phyloP scores from a whole-genome alignment of 2,329 filamentous ascomycete species.

The Dactylellina drechsleri region DNA sequence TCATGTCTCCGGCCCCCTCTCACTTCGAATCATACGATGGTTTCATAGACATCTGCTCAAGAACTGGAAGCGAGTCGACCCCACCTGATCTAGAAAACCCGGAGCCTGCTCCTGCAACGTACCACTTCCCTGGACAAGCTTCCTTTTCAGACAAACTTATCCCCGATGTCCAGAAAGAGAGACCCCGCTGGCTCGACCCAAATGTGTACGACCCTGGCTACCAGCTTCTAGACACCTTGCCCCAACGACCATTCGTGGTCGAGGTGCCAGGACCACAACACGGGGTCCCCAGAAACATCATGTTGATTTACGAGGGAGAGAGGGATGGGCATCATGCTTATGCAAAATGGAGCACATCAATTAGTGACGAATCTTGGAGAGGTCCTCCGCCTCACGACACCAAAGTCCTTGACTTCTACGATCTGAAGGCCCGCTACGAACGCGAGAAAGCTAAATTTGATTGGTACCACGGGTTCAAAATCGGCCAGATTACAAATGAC shows the following conservation, averaged over 20 bases:
- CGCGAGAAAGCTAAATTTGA: neutral
- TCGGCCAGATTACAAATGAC: neutral
- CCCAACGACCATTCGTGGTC: conserved; percentile 5
- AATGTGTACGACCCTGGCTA: neutral
- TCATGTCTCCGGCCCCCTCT: too few relatives aligned
- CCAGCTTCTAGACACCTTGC: neutral
- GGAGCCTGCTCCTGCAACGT: too few relatives aligned
- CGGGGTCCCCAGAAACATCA: neutral
- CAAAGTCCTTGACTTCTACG: neutral
- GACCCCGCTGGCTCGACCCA: neutral
- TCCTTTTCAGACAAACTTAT: neutral
- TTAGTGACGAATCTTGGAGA: too few relatives aligned
- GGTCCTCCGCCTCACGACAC: too few relatives aligned
- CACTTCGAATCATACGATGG: too few relatives aligned
- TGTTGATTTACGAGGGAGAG: neutral
- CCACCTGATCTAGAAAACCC: too few relatives aligned
- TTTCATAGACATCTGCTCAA: too few relatives aligned
- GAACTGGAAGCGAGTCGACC: too few relatives aligned
- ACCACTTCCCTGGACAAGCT: neutral
- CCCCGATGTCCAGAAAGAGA: neutral
- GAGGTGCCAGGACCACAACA: neutral
- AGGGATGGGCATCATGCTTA: neutral
- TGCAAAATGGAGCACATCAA: neutral
- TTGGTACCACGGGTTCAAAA: neutral
- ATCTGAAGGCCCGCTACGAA: neutral